These are phyloP conservation scores for Globisporangium irregulare DNA, from an alignment of 352 stramenopile genomes.

Conservation along the genomic window DNA sequence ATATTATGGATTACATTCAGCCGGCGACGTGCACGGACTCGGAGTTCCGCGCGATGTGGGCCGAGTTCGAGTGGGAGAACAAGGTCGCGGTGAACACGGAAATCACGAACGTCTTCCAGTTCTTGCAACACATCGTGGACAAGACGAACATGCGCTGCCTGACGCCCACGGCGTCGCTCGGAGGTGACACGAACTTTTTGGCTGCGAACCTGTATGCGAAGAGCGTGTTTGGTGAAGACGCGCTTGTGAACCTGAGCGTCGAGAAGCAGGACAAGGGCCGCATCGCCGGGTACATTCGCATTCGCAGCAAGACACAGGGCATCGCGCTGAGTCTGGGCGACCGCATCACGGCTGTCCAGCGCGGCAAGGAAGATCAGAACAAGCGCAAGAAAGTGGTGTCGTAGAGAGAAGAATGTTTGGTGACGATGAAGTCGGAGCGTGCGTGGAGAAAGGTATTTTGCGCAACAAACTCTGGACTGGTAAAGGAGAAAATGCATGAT, in stretches of 20 bases:
- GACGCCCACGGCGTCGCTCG: constrained; percentile 90
- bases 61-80: constrained; percentile 99
- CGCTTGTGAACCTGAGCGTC: constrained; percentile 99
- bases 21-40: constrained; percentile 92
- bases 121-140: constrained; percentile 97
- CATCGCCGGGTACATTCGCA: constrained; percentile 98
- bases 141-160: constrained; percentile 99
- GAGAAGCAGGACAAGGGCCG: constrained; percentile 98
- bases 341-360: constrained; percentile 97
- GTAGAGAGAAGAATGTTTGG: constrained; percentile 29
- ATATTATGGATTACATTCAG: constrained; percentile 99
- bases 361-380: constrained; percentile 78
- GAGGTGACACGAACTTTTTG: constrained; percentile 92
- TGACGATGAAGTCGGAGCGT: background rate
- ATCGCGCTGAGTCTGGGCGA: constrained; percentile 99
- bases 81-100: constrained; percentile 98
- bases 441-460: background rate
- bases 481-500: background rate
- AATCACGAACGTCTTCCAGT: constrained; percentile 97
- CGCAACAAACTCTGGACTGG: background rate
- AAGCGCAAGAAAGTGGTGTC: constrained; percentile 81
- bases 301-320: constrained; percentile 99
- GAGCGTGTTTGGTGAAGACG: constrained; percentile 96
- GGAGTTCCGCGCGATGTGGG: constrained; percentile 99
- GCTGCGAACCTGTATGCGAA: constrained; percentile 93